Evolutionary conservation across 73 alveolate genomes (phyloP).

Genomic region (Paramecium octaurelia): DNA sequence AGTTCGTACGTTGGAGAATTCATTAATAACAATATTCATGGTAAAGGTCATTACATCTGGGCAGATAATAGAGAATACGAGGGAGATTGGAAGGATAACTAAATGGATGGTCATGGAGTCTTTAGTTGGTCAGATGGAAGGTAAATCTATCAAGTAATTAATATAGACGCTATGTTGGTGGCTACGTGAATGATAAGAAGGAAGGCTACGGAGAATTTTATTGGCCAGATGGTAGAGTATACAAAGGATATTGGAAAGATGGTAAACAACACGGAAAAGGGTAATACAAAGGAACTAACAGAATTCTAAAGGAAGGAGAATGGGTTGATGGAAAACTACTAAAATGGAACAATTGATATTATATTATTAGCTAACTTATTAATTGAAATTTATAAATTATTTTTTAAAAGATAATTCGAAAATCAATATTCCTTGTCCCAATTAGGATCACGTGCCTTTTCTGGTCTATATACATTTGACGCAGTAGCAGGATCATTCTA

Average conservation of each 20-base stretch:
- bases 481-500: not conserved
- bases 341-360: constrained; percentile 59
- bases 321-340: constrained; percentile 76
- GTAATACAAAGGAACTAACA: constrained; percentile 63
- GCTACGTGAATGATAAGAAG: constrained; percentile 53
- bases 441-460: constrained; percentile 39
- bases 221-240: constrained; percentile 60
- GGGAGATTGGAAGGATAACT: constrained; percentile 60
- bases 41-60: constrained; percentile 65
- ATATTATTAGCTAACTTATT: not conserved
- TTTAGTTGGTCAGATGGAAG: constrained; percentile 66
- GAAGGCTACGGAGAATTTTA: constrained; percentile 68
- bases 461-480: not conserved
- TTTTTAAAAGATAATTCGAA: not conserved
- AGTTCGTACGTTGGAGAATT: constrained; percentile 59
- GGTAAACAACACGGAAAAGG: constrained; percentile 78
- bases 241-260: constrained; percentile 67
- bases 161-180: constrained; percentile 39
- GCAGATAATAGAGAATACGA: constrained; percentile 65
- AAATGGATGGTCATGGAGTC: constrained; percentile 62
- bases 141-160: not conserved
- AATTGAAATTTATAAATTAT: not conserved
- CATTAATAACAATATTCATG: constrained; percentile 56
- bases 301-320: constrained; percentile 66
- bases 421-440: constrained; percentile 54